Evolutionary conservation across 2,329 filamentous ascomycete species (phyloP), one percentile per base, ranked within the genome.

Genomic region (Stemphylium lycopersici): DNA sequence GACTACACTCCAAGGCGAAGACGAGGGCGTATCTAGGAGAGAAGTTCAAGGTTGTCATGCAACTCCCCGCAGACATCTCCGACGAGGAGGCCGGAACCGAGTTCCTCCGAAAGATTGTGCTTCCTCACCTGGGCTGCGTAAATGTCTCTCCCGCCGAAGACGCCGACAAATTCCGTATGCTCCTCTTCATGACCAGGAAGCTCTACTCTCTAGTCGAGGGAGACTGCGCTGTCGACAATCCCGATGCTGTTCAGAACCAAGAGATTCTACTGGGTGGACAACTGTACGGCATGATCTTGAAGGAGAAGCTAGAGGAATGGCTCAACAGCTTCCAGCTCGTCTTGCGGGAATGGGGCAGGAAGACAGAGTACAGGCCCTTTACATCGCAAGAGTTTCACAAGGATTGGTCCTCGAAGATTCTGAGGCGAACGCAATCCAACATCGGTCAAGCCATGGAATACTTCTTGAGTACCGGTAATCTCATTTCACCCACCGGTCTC

Each of bases 151-250:
- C 92, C 58, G 82, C 86, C 50, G 90, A 97, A 76, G 89, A 98
- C 68, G 83, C 83, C 39, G 92, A 98, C 80, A 99, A 99, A 77
- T 98, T 96, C 79, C 89, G 90, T 65, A 87, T 96, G 85, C 80
- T 98, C 39, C 81, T 98, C 38, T 96, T 98, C 78, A 98, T 98
- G 93, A 90, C 93, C 67, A 85, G 93, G 61, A 99, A 99, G 76
- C 84, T 99, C 29, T 99, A 99, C 71, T 86, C 93, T 12, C 81
- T 99, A 43, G 93, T 95, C 7, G 92, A 93, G 56, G 93, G 93
- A 51, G 93, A 97, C 61, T 98, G 93, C 73, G 84, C 91, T 4
- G 87, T 93, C 4, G 95, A 99, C 79, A 98, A 99, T 70, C 93
- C 95, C 1, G 95, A 99, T 83, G 91, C 95, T 10, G 89, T 97